Evolutionary conservation across 805 yeast genomes (phyloP).

Genomic region (Candida pini): DNA sequence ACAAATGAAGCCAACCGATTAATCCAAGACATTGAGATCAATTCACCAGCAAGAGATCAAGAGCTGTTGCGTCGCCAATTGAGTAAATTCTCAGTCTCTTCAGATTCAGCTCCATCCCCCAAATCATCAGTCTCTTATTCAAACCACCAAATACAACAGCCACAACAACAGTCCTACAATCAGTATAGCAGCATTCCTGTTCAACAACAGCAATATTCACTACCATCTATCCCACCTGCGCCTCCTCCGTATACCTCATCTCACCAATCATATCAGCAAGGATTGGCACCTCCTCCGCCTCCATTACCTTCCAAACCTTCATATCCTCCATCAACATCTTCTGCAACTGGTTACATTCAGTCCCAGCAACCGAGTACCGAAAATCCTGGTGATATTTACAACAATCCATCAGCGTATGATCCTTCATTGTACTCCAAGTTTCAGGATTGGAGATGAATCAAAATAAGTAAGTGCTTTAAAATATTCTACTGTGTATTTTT

Average conservation of each 20-base stretch:
- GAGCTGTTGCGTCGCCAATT: conserved; percentile 16
- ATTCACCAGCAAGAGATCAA: conserved; percentile 16
- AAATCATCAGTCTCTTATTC: conserved; percentile 2
- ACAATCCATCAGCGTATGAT: conserved; percentile 46
- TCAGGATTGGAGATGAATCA: conserved; percentile 7
- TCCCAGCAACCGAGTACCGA: conserved; percentile 22
- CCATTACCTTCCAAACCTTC: conserved; percentile 25
- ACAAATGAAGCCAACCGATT: conserved; percentile 21
- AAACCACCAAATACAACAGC: conserved; percentile 14
- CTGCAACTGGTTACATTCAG: conserved; percentile 3
- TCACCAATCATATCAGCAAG: background rate
- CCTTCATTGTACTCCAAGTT: conserved; percentile 39
- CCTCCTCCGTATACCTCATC: conserved; percentile 10
- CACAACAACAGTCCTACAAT: conserved; percentile 10
- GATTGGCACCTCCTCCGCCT: conserved; percentile 12
- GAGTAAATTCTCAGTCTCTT: conserved; percentile 11
- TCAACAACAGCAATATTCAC: conserved; percentile 10
- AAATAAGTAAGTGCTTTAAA: background rate
- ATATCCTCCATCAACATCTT: conserved; percentile 5
- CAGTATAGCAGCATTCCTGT: conserved; percentile 15
- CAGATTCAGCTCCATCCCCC: conserved; percentile 10
- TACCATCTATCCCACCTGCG: conserved; percentile 7
- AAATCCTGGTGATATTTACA: conserved; percentile 34
- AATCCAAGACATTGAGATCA: conserved; percentile 8
- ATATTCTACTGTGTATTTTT: background rate